These are phyloP conservation scores for Brettanomyces custersianus DNA, from an alignment of 805 yeast genomes.

Conservation along the genomic window DNA sequence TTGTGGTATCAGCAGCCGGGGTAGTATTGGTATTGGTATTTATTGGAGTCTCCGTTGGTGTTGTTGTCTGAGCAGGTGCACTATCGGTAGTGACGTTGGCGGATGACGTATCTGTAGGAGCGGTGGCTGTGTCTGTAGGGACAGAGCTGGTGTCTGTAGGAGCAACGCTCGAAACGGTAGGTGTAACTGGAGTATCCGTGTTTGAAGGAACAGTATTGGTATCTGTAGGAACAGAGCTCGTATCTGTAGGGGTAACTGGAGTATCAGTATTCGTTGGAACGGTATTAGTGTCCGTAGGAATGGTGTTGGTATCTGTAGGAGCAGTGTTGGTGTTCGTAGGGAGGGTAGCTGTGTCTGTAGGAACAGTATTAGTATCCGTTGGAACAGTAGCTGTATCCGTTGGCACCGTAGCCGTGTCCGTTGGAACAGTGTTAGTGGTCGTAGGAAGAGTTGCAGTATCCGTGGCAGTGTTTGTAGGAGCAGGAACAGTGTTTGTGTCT, in stretches of 20 bases:
- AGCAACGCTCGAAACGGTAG: not conserved
- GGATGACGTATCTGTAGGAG: conserved; percentile 2
- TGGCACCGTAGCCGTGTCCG: too few relatives aligned
- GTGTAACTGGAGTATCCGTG: not conserved
- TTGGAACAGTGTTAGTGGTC: not conserved
- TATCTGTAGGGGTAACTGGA: not conserved
- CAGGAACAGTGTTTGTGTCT: not conserved
- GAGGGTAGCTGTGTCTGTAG: conserved; percentile 1
- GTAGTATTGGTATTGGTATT: not conserved
- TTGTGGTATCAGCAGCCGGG: not conserved
- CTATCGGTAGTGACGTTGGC: too few relatives aligned
- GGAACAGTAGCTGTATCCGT: not conserved
- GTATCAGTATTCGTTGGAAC: not conserved
- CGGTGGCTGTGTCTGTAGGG: conserved; percentile 2
- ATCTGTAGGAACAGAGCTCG: conserved; percentile 3
- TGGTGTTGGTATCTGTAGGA: too few relatives aligned
- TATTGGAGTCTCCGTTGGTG: not conserved
- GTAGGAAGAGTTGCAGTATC: not conserved
- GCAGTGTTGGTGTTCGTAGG: not conserved
- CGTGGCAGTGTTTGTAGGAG: not conserved
- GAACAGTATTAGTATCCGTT: not conserved
- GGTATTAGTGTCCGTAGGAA: too few relatives aligned
- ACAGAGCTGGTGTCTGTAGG: not conserved
- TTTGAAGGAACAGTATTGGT: conserved; percentile 2
- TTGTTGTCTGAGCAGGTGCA: not conserved